phyloP scores from a whole-genome alignment of 352 stramenopile species.

The Detonula confervacea region DNA sequence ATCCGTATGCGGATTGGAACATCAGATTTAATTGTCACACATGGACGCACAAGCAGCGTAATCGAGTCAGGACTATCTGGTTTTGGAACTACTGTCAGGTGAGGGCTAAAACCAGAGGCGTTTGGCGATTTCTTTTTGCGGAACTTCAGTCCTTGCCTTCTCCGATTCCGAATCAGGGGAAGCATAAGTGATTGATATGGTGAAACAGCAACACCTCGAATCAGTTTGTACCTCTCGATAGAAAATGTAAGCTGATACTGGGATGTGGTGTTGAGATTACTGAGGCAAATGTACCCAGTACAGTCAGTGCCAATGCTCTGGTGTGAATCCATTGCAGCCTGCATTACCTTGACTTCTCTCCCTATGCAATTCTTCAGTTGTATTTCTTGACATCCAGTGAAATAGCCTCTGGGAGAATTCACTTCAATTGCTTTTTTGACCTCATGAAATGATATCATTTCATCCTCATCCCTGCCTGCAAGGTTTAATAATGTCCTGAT shows the following conservation, averaged over 20 bases:
- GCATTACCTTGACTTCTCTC: conserved; percentile 26
- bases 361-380: conserved; percentile 32
- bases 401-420: conserved; percentile 38
- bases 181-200: conserved; percentile 43
- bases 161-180: conserved; percentile 23
- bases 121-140: conserved; percentile 8
- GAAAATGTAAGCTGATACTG: conserved; percentile 20
- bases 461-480: conserved; percentile 12
- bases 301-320: conserved; percentile 17
- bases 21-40: conserved; percentile 33
- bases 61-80: conserved; percentile 27
- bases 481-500: conserved; percentile 2
- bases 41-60: conserved; percentile 28
- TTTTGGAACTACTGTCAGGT: conserved; percentile 39
- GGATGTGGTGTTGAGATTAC: background rate
- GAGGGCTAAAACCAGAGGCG: conserved; percentile 35
- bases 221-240: conserved; percentile 29
- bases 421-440: conserved; percentile 14
- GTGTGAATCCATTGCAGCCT: conserved; percentile 6
- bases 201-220: conserved; percentile 32
- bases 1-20: conserved; percentile 49
- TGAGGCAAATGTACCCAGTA: conserved; percentile 12
- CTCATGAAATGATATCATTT: conserved; percentile 33
- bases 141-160: conserved; percentile 15
- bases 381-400: conserved; percentile 36